phyloP scores from a whole-genome alignment of 2,329 filamentous ascomycete genomes.

The Macrophomina tecta region DNA sequence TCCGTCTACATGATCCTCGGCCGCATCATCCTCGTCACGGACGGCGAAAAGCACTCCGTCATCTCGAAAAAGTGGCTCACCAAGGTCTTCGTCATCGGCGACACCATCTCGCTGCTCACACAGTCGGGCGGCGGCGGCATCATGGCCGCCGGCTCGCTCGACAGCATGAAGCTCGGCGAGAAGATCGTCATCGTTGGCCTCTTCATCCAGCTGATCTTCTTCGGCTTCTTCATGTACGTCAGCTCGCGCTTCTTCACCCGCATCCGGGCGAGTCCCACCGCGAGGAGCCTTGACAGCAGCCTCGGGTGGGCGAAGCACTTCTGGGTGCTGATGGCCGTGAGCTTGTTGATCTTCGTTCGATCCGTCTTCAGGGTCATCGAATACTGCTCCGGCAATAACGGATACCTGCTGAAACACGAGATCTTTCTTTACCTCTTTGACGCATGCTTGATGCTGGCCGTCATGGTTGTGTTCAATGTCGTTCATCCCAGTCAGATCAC shows the following conservation, averaged over 20 bases:
- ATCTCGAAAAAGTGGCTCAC: conserved; percentile 47
- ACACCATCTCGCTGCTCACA: conserved; percentile 47
- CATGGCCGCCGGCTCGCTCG: not conserved
- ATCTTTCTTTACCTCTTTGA: conserved; percentile 56
- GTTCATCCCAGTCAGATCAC: conserved; percentile 44
- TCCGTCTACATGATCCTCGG: conserved; percentile 53
- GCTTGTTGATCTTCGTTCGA: conserved; percentile 55
- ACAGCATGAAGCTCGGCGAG: conserved; percentile 37
- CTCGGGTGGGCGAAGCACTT: conserved; percentile 43
- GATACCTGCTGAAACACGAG: conserved; percentile 53
- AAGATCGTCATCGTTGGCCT: conserved; percentile 58
- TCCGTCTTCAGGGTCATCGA: conserved; percentile 57
- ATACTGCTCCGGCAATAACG: conserved; percentile 53
- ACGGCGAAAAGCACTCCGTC: conserved; percentile 44
- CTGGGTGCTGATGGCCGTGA: conserved; percentile 51
- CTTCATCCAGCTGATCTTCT: conserved; percentile 57
- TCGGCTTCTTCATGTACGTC: conserved; percentile 55
- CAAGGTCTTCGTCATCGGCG: conserved; percentile 49
- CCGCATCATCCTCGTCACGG: conserved; percentile 45
- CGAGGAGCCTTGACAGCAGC: not conserved
- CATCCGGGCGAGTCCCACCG: conserved; percentile 32
- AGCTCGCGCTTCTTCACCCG: conserved; percentile 39
- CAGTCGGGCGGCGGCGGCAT: conserved; percentile 15
- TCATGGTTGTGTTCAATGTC: conserved; percentile 49
- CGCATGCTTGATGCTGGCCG: conserved; percentile 51